These are phyloP conservation scores for Beauveria rudraprayagi DNA, from an alignment of 2,329 filamentous ascomycete genomes.

Conservation along the genomic window DNA sequence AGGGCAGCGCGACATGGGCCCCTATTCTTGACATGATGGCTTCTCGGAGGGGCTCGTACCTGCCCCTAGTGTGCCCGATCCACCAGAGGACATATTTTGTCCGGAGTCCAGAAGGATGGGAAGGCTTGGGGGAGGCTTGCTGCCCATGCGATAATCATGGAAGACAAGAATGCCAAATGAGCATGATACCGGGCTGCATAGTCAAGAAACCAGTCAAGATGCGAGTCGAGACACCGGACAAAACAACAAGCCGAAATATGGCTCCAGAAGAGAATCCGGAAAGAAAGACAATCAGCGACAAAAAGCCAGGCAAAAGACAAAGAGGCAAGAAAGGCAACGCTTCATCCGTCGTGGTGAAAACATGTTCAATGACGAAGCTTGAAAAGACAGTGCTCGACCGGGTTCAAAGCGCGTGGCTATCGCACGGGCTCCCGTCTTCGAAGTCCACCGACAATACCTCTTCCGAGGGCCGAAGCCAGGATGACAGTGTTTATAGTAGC, in stretches of 20 bases:
- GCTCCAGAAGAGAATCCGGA: too few species aligned
- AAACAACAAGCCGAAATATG: too few species aligned
- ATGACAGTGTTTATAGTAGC: constrained; percentile 16
- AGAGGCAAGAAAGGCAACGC: too few species aligned
- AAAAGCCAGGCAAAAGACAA: too few species aligned
- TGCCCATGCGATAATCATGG: not conserved
- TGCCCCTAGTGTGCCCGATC: not conserved
- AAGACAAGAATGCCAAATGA: not conserved
- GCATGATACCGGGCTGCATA: too few species aligned
- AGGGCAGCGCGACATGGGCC: constrained; percentile 34
- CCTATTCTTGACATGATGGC: constrained; percentile 32
- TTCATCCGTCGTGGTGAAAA: too few species aligned
- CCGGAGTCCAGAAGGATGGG: not conserved
- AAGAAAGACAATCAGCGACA: too few species aligned
- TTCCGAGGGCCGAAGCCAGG: constrained; percentile 16
- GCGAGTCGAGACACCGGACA: not conserved
- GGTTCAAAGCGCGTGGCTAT: not conserved
- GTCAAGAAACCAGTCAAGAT: not conserved
- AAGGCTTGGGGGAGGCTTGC: not conserved
- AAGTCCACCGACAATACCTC: constrained; percentile 11
- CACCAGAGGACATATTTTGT: not conserved
- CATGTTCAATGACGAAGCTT: not conserved
- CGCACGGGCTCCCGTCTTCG: not conserved
- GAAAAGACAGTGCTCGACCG: not conserved
- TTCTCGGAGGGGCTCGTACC: not conserved